phyloP scores from a whole-genome alignment of 2,329 filamentous ascomycete species.

The Raffaelea arxii region DNA sequence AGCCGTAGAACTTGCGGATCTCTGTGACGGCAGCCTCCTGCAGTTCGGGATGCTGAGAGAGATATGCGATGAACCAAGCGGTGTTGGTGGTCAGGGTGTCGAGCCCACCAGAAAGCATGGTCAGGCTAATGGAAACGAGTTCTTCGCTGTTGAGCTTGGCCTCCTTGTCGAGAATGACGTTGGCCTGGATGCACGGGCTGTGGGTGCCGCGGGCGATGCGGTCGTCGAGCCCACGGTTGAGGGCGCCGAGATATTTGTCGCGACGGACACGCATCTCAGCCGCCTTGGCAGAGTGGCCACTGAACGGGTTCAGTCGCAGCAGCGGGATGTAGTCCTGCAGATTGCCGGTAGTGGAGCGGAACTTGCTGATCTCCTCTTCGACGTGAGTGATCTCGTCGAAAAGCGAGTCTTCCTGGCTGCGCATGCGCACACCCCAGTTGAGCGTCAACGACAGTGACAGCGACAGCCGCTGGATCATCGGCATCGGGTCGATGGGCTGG shows the following conservation, averaged over 20 bases:
- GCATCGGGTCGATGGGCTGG: slow-evolving; percentile 55
- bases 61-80: background rate
- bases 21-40: slow-evolving; percentile 59
- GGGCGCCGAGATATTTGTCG: slow-evolving; percentile 43
- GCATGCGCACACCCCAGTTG: slow-evolving; percentile 62
- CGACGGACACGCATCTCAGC: slow-evolving; percentile 19
- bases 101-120: slow-evolving; percentile 68
- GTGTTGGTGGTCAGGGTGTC: slow-evolving; percentile 55
- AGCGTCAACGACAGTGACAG: slow-evolving; percentile 68
- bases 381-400: slow-evolving; percentile 65
- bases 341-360: slow-evolving; percentile 58
- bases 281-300: background rate
- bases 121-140: slow-evolving; percentile 65
- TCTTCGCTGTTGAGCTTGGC: slow-evolving; percentile 23
- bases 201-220: slow-evolving; percentile 15
- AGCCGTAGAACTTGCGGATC: slow-evolving; percentile 60
- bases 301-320: slow-evolving; percentile 45
- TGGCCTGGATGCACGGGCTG: slow-evolving; percentile 17
- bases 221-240: slow-evolving; percentile 42
- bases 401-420: slow-evolving; percentile 35
- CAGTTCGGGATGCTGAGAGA: slow-evolving; percentile 54
- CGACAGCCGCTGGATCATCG: slow-evolving; percentile 65
- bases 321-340: slow-evolving; percentile 55
- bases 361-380: slow-evolving; percentile 64
- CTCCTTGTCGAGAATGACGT: slow-evolving; percentile 11